Evolutionary conservation across 176 grass and related monocot species (phyloP), one percentile per base, ranked within the genome.

Genomic region (Zoysia japonica): DNA sequence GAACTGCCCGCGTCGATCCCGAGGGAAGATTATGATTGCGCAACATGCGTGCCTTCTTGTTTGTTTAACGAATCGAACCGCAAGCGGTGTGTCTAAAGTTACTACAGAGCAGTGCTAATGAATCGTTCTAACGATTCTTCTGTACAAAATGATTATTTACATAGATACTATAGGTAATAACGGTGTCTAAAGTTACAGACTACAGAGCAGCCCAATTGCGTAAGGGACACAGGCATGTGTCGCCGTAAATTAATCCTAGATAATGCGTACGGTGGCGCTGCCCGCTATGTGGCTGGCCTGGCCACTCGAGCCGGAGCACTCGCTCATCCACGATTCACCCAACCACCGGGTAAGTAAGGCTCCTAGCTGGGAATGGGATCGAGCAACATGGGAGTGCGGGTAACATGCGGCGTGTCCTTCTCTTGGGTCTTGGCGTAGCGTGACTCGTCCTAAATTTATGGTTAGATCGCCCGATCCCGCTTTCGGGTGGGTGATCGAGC

Each of bases 1-100:
- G 50, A 83, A 78, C 67, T 52, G 42, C 16, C 48, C 64, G 71
- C 77, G 44, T 51, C 80, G 73, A 82, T 90, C 83, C 74, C 83
- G 16, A 82, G 83, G 68, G 17, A 0, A 2, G 0, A 70, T 80
- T 84, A 80, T 80, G 75, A 78, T 79, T 71, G 76, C 80, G 74
- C 5, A 83, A 49, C 70, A 70, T 80, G 80, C 75, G 41, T 20
- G 50, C 35, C n/a, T 50, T 8, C 28, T 61, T 41, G 12, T 11
- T 39, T 37, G 13, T 20, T 46, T 13, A 54, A 55, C 60, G 48
- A 76, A 45, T 9, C 6, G 5, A 47, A 13, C 72, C 11, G 6
- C 45, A 5, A 7, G 28, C 28, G 28, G 28, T 28, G 45, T 47
- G 45, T 47, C 45, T 49, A 17, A 74, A 42, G 16, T 16, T 57